Percentiles rank a stretch among this genome's conserved stretches.
Conservation (phyloP, 2,329 filamentous ascomycete genomes). For the Fusarium euwallaceae region DNA sequence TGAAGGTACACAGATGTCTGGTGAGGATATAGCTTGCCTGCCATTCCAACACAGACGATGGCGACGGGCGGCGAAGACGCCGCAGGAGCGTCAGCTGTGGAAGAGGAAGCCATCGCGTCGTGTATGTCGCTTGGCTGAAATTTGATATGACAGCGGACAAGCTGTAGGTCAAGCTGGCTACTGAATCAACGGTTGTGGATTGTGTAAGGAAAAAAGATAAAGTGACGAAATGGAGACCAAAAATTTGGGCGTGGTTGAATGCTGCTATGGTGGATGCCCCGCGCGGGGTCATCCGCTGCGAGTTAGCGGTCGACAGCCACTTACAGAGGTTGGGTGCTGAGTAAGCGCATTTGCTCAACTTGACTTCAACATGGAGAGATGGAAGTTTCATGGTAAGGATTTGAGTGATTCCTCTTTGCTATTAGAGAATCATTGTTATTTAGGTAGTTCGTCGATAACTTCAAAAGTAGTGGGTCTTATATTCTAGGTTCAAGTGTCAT, state of each 20-base stretch:
- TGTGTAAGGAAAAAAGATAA: conserved; percentile 29
- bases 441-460: background rate
- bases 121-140: background rate
- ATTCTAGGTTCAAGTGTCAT: background rate
- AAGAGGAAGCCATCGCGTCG: conserved; percentile 51
- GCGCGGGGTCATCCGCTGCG: conserved; percentile 45
- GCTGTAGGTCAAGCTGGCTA: background rate
- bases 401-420: background rate
- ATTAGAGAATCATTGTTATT: background rate
- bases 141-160: background rate
- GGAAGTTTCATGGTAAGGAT: background rate
- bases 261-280: conserved; percentile 40
- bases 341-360: conserved; percentile 17
- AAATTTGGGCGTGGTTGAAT: conserved; percentile 37
- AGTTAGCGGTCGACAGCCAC: conserved; percentile 17
- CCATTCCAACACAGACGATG: conserved; percentile 97
- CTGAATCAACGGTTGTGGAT: background rate
- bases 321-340: conserved; percentile 13
- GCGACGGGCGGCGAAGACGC: conserved; percentile 71
- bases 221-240: conserved; percentile 42
- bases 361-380: background rate
- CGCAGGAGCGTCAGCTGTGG: conserved; percentile 44
- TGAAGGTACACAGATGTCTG: conserved; percentile 9
- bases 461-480: background rate
- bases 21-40: conserved; percentile 66